Base-by-base conservation (phyloP, 225 moss, liverwort and hornwort genomes). In the Marchantia paleacea region DNA sequence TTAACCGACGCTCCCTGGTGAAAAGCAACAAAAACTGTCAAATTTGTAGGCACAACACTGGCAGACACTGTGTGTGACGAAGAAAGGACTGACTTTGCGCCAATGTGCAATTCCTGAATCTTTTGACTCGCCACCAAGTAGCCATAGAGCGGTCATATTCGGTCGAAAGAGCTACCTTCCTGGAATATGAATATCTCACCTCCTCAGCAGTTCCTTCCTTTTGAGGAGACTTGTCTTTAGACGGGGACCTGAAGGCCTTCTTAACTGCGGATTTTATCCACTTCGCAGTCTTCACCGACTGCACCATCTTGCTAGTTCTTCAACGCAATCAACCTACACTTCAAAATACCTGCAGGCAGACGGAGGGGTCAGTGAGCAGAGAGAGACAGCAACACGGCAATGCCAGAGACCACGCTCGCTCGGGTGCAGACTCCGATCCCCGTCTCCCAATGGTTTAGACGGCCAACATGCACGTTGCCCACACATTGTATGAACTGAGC, bases 211-310 rank as follows among this genome's bases (percentile, higher is more conserved):
- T 31, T 22, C 69, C 80, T 67, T 82, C 84, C 55, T 82, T 80
- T 19, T 14, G 80, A 3, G 84, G 80, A 15, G 84, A 84, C 66
- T 52, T 87, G 30, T 84, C 87, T 69, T 87, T 87, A 29, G 87
- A 87, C 68, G 81, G 81, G 16, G 87, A 87, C 65, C 85, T 73
- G 61, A 87, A 87, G 31, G 82, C 84, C 25, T 85, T 87, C 73
- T 84, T 87, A 64, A 85, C 82, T 39, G 82, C 84, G 51, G 77
- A 82, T 60, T 73, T 74, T 69, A 87, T 64, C 82, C 83, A 82
- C 72, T 84, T 82, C 55, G 25, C 84, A 62, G 87, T 73, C 52
- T 83, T 87, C 39, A 85, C 82, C 15, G 87, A 85, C 39, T 87
- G 87, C 74, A 87, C 87, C 87, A 87, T 86, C 62, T 71, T 83